A percentile compares a stretch with the other conserved stretches of the same genome.
Evolutionary conservation across 108 stramenopile genomes (phyloP).

Genomic region (Nitzschia palea): DNA sequence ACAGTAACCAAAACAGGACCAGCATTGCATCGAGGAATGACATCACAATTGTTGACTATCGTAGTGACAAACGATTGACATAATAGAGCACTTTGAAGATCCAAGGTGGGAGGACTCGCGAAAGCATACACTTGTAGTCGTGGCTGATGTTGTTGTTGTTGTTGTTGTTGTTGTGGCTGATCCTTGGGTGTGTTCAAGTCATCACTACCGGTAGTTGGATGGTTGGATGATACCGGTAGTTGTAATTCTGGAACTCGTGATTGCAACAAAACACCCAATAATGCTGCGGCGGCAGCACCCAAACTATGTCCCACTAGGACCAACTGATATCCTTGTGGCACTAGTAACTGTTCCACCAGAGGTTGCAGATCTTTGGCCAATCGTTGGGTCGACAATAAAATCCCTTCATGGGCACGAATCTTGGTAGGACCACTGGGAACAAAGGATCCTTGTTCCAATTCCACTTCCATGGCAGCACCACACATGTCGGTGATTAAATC

Average conservation of each 20-base stretch:
- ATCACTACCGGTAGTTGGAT: background rate
- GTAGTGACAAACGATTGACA: constrained; percentile 51
- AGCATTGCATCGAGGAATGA: constrained; percentile 48
- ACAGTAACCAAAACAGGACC: constrained; percentile 30
- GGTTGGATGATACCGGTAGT: background rate
- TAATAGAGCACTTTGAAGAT: constrained; percentile 28
- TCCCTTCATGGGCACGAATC: constrained; percentile 57
- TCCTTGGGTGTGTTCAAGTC: constrained; percentile 1
- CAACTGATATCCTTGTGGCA: constrained; percentile 51
- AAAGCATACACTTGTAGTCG: constrained; percentile 38
- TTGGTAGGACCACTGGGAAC: constrained; percentile 22
- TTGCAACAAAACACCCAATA: constrained; percentile 44
- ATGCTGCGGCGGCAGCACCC: constrained; percentile 52
- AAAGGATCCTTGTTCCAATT: constrained; percentile 25
- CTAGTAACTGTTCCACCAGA: constrained; percentile 42
- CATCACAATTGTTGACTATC: constrained; percentile 61
- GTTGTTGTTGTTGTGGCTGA: background rate
- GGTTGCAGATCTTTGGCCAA: constrained; percentile 40
- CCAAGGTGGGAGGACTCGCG: constrained; percentile 59
- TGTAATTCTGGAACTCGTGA: constrained; percentile 31
- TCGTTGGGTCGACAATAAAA: constrained; percentile 35
- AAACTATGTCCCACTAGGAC: constrained; percentile 48
- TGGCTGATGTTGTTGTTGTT: background rate
- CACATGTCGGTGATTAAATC: constrained; percentile 58
- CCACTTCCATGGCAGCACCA: constrained; percentile 27